A percentile compares a stretch with the other conserved stretches of the same genome.
Evolutionary conservation across 1,139 yeast genomes (phyloP).

Genomic region (Blastobotrys persicus): DNA sequence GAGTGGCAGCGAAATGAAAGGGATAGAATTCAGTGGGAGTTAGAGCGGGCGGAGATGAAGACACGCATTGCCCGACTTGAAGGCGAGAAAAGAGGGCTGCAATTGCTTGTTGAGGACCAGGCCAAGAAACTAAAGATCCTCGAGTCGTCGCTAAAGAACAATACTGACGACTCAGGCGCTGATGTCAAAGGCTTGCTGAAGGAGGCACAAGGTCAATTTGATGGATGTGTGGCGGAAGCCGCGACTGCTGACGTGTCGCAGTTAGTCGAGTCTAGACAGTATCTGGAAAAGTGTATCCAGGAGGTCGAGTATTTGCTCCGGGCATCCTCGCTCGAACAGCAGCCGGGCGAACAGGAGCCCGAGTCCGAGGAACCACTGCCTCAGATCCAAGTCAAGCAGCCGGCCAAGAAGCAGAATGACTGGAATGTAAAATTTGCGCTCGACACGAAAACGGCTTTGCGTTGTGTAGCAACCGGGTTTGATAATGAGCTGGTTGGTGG

Average conservation of each 20-base stretch:
- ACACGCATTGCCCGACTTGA: constrained; percentile 42
- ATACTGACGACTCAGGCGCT: not conserved
- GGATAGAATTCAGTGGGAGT: constrained; percentile 55
- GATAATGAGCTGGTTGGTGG: constrained; percentile 3
- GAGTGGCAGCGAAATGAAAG: constrained; percentile 58
- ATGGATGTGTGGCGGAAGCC: constrained; percentile 10
- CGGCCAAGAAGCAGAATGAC: constrained; percentile 6
- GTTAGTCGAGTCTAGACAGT: constrained; percentile 33
- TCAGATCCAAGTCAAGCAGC: constrained; percentile 9
- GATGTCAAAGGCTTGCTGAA: constrained; percentile 19
- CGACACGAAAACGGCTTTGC: not conserved
- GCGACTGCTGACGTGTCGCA: constrained; percentile 29
- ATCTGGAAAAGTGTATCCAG: constrained; percentile 37
- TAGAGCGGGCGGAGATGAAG: constrained; percentile 54
- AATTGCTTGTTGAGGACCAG: constrained; percentile 31
- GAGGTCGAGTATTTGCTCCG: constrained; percentile 38
- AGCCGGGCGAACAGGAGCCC: constrained; percentile 16
- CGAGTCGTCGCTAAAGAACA: constrained; percentile 20
- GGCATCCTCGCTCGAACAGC: constrained; percentile 26
- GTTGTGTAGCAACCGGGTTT: not conserved
- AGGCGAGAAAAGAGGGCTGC: constrained; percentile 40
- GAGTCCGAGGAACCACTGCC: constrained; percentile 12
- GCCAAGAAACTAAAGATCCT: constrained; percentile 32
- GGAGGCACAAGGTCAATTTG: constrained; percentile 20
- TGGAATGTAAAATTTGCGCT: constrained; percentile 2